Evolutionary conservation across 2,329 filamentous ascomycete species (phyloP).

Genomic region (Karstenula rhodostoma): DNA sequence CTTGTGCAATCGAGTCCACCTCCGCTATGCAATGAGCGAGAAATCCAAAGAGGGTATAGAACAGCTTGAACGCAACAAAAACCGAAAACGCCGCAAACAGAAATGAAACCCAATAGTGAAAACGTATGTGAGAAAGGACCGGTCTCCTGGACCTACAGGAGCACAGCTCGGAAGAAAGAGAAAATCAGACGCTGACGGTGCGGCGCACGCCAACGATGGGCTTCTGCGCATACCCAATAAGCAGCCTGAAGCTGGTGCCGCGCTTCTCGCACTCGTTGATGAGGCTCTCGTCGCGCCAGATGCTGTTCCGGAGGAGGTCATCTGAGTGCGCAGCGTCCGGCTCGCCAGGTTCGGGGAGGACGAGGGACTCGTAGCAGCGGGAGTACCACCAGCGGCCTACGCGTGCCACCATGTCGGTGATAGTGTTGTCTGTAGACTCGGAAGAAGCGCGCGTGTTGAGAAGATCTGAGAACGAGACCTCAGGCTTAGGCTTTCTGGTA

Average conservation of each 20-base stretch:
- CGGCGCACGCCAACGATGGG: constrained; percentile 61
- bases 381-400: constrained; percentile 98
- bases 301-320: constrained; percentile 62
- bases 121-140: constrained; percentile 18
- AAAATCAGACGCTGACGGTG: constrained; percentile 57
- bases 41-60: constrained; percentile 42
- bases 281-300: constrained; percentile 80
- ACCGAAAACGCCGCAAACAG: constrained; percentile 18
- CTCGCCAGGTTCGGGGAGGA: constrained; percentile 51
- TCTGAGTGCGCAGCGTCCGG: constrained; percentile 43
- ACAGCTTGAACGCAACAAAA: constrained; percentile 48
- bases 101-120: constrained; percentile 9
- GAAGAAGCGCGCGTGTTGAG: constrained; percentile 42
- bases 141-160: constrained; percentile 39
- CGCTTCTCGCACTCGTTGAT: constrained; percentile 86
- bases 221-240: constrained; percentile 90
- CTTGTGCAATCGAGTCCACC: constrained; percentile 23
- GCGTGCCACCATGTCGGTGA: constrained; percentile 89
- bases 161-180: constrained; percentile 43
- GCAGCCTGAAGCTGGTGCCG: constrained; percentile 85
- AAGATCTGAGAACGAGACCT: constrained; percentile 48
- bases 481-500: constrained; percentile 36
- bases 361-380: constrained; percentile 82
- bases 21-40: constrained; percentile 40
- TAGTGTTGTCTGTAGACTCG: constrained; percentile 75